Evolutionary conservation across 352 stramenopile genomes (phyloP), one percentile per base, ranked within the genome.

Genomic region (Globisporangium viniferum): DNA sequence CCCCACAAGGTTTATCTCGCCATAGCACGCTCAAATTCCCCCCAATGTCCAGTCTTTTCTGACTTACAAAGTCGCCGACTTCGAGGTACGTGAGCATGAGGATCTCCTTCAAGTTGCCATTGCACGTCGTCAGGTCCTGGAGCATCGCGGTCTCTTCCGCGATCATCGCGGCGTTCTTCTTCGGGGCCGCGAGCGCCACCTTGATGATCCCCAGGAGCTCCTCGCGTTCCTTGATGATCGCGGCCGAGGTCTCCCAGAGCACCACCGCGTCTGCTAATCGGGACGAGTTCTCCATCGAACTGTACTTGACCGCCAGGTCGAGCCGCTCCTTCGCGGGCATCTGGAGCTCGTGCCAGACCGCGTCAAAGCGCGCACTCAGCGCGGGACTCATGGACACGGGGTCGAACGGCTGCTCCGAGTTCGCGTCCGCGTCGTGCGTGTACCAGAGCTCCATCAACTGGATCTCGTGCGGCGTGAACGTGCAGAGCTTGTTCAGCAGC

Each of bases 251-350:
- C 57, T 92, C 86, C 86, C 86, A 93, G 22, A 92, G 74, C 48
- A 68, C 58, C 5, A 93, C 82, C 6, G 82, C 81, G 60, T 93
- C 83, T 0, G 83, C 70, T 1, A 93, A 71, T 1, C 77, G 75
- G 15, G 82, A 74, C 31, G 80, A 82, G 51, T 87, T 76, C 1
- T 79, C 76, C 5, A 90, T 66, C 3, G 82, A 80, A 31, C 81
- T 86, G 73, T 92, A 93, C 75, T 93, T 93, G 77, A 92, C 79
- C 4, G 83, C 82, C 24, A 93, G 57, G 67, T 93, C 83, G 27
- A 93, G 73, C 12, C 86, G 73, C 33, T 89, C 79, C 22, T 83
- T 82, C 12, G 82, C 80, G 0, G 81, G 75, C 63, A 93, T 73
- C 39, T 78, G 67, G 27, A 93, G 69, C n/a, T 88, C 81, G 35